A percentile compares a stretch with the other conserved stretches of the same genome.
phyloP scores from a whole-genome alignment of 495 filamentous ascomycete species.

The Lichenothelia convexa region DNA sequence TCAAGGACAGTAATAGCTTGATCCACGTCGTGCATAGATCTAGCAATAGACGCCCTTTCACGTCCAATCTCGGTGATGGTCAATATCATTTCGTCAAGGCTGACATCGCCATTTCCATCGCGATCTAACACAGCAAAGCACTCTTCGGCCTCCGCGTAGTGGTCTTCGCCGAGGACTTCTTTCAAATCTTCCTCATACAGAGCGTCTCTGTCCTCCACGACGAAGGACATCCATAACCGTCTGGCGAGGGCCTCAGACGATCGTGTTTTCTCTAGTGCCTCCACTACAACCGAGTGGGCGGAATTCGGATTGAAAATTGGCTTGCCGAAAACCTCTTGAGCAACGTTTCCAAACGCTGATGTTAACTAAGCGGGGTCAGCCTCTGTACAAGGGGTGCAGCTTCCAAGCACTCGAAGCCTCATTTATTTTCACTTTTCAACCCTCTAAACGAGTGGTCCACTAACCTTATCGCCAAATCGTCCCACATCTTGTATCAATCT shows the following conservation, averaged over 20 bases:
- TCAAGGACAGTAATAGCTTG: constrained; percentile 86
- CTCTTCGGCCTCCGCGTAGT: constrained; percentile 59
- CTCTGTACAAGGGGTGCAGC: too few relatives aligned
- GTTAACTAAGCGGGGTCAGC: too few relatives aligned
- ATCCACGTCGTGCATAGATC: constrained; percentile 92
- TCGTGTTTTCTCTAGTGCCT: constrained; percentile 66
- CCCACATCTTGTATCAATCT: constrained; percentile 60
- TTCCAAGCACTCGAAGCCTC: too few relatives aligned
- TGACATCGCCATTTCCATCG: constrained; percentile 86
- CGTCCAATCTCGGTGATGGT: constrained; percentile 67
- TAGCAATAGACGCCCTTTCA: constrained; percentile 65
- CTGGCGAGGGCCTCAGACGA: constrained; percentile 77
- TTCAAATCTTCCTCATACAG: constrained; percentile 64
- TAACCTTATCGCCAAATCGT: constrained; percentile 73
- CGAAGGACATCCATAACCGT: constrained; percentile 96
- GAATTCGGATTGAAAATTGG: constrained; percentile 80
- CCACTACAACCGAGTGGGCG: constrained; percentile 70
- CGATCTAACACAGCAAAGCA: constrained; percentile 62
- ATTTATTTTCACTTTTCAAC: too few relatives aligned
- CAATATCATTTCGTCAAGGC: constrained; percentile 86
- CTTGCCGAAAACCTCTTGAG: constrained; percentile 85
- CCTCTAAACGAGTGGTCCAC: too few relatives aligned
- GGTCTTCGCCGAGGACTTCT: constrained; percentile 65
- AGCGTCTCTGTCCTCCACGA: constrained; percentile 68
- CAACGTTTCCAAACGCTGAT: constrained; percentile 81